These are phyloP conservation scores for Rosa rugosa DNA, from an alignment of 306 rosid genomes.

Conservation along the genomic window DNA sequence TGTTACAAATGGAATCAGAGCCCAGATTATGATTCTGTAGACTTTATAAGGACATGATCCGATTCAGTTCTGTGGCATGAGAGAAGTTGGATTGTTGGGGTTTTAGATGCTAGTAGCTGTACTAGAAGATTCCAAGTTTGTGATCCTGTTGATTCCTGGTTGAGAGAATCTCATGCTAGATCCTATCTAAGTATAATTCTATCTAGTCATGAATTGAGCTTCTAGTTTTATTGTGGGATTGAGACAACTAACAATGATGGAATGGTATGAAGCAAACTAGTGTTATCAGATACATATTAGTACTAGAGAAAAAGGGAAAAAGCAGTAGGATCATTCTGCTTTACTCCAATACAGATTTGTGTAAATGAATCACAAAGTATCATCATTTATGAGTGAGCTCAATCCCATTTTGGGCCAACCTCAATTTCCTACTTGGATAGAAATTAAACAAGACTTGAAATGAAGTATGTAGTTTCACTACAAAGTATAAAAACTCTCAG, in stretches of 20 bases:
- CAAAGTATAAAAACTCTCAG: slow-evolving; percentile 26
- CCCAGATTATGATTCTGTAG: background rate
- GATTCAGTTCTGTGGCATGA: background rate
- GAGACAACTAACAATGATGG: background rate
- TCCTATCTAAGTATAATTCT: background rate
- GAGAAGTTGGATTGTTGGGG: background rate
- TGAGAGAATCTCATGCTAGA: background rate
- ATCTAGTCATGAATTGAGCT: background rate
- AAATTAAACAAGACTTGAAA: slow-evolving; percentile 17
- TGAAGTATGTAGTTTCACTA: background rate
- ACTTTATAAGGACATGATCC: background rate
- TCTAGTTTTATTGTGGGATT: too few relatives aligned
- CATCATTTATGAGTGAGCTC: slow-evolving; percentile 1
- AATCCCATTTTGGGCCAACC: slow-evolving; percentile 8
- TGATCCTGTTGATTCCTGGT: background rate
- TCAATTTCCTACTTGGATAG: background rate
- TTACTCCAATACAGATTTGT: background rate
- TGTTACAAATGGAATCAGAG: background rate
- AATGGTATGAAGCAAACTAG: background rate
- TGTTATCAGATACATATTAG: background rate
- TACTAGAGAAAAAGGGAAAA: background rate
- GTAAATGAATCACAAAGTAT: background rate
- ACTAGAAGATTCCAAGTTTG: background rate
- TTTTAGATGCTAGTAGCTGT: background rate
- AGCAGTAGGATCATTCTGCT: background rate